A percentile compares a stretch with the other conserved stretches of the same genome.
phyloP scores from a whole-genome alignment of 2,329 filamentous ascomycete species.

The Fusarium brevicatenulatum region DNA sequence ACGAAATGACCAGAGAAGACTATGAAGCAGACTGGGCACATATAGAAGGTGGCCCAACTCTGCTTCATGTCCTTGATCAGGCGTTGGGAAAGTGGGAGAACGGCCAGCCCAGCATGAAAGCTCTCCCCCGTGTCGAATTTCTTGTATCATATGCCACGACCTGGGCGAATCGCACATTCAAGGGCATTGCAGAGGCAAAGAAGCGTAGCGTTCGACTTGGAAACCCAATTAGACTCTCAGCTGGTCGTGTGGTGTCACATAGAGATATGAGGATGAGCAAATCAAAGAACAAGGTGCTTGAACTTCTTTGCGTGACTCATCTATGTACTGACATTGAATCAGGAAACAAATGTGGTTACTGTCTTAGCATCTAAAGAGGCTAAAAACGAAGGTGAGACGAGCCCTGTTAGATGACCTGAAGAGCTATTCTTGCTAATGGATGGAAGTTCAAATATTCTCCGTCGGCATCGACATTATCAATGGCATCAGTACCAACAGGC shows the following conservation, averaged over 20 bases:
- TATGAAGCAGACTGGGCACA: slow-evolving; percentile 58
- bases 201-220: slow-evolving; percentile 75
- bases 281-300: slow-evolving; percentile 48
- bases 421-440: not conserved
- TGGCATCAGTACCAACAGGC: slow-evolving; percentile 63
- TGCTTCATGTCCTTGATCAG: slow-evolving; percentile 61
- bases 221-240: slow-evolving; percentile 58
- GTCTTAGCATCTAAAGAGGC: slow-evolving; percentile 54
- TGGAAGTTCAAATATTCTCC: slow-evolving; percentile 67
- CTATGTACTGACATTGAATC: slow-evolving; percentile 22
- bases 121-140: slow-evolving; percentile 70
- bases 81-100: slow-evolving; percentile 60
- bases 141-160: slow-evolving; percentile 67
- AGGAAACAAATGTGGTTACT: slow-evolving; percentile 54
- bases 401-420: too few species aligned
- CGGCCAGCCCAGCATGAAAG: slow-evolving; percentile 58
- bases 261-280: slow-evolving; percentile 68
- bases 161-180: slow-evolving; percentile 71
- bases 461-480: slow-evolving; percentile 63
- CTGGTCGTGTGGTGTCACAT: slow-evolving; percentile 58
- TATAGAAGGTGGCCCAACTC: slow-evolving; percentile 55
- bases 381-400: slow-evolving; percentile 50
- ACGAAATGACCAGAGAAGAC: slow-evolving; percentile 60
- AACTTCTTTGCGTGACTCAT: not conserved
- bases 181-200: slow-evolving; percentile 75